Evolutionary conservation across 2,329 filamentous ascomycete species (phyloP).

Genomic region (Daldinia eschscholtzii): DNA sequence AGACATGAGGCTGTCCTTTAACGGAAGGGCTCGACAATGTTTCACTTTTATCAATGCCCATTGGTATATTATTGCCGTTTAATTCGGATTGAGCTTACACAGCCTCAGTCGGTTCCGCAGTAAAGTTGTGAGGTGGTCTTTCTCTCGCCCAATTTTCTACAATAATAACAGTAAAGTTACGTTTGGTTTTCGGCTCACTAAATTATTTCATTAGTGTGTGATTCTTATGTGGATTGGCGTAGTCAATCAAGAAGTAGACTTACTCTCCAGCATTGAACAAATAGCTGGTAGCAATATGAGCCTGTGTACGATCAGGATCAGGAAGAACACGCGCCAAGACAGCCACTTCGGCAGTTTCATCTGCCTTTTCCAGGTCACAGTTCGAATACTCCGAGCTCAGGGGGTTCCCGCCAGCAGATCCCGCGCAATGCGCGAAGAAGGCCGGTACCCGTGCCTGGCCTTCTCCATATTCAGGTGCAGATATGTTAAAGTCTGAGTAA

Average conservation of each 20-base stretch:
- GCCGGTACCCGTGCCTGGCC: conserved; percentile 4
- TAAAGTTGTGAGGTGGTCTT: background rate
- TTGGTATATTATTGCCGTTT: too few species aligned
- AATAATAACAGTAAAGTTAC: background rate
- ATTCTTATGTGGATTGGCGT: too few species aligned
- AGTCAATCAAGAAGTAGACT: too few species aligned
- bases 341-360: background rate
- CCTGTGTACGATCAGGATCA: background rate
- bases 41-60: too few species aligned
- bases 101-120: background rate
- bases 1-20: too few species aligned
- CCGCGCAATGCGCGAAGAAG: conserved; percentile 25
- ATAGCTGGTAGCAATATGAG: conserved; percentile 30
- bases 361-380: background rate
- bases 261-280: conserved; percentile 16
- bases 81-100: too few species aligned
- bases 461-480: background rate
- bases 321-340: conserved; percentile 34
- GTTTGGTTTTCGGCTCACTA: background rate
- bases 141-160: background rate
- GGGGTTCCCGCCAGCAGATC: conserved; percentile 18
- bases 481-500: conserved; percentile 24
- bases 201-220: background rate
- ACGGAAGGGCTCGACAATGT: too few species aligned
- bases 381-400: conserved; percentile 15